phyloP scores from a whole-genome alignment of 371 early-diverging fungal species.

The Rhizopus sp. region DNA sequence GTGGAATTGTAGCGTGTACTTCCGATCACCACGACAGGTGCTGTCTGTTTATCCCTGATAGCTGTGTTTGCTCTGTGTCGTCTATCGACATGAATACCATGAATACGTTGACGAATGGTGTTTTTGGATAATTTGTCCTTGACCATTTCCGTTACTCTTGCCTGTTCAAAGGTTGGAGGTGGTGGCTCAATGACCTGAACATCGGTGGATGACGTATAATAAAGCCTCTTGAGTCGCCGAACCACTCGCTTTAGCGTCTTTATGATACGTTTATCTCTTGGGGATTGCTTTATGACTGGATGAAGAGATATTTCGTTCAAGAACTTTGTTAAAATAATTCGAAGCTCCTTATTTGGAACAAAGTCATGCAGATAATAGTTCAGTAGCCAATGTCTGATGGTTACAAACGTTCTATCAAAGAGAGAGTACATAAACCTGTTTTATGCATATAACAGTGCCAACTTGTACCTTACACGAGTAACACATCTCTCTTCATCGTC shows the following conservation, averaged over 20 bases:
- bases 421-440: not conserved
- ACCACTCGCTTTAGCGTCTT: conserved; percentile 51
- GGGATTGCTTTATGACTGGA: conserved; percentile 42
- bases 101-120: conserved; percentile 35
- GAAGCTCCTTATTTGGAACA: conserved; percentile 50
- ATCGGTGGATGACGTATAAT: conserved; percentile 35
- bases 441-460: not conserved
- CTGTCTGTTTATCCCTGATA: conserved; percentile 20
- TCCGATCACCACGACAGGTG: conserved; percentile 38
- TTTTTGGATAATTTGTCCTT: conserved; percentile 38
- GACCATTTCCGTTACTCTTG: conserved; percentile 38
- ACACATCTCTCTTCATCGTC: conserved; percentile 58
- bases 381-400: conserved; percentile 67
- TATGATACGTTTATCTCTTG: conserved; percentile 58
- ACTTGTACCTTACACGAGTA: conserved; percentile 58
- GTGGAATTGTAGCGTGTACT: conserved; percentile 8
- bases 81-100: conserved; percentile 32
- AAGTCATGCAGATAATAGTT: conserved; percentile 72
- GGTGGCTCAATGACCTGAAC: conserved; percentile 50
- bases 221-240: conserved; percentile 46
- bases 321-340: conserved; percentile 42
- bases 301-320: conserved; percentile 48
- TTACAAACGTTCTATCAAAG: conserved; percentile 60
- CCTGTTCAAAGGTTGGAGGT: conserved; percentile 42
- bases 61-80: conserved; percentile 33